Base-by-base conservation (phyloP, 1,139 yeast species). In the Geotrichum klebahnii region DNA sequence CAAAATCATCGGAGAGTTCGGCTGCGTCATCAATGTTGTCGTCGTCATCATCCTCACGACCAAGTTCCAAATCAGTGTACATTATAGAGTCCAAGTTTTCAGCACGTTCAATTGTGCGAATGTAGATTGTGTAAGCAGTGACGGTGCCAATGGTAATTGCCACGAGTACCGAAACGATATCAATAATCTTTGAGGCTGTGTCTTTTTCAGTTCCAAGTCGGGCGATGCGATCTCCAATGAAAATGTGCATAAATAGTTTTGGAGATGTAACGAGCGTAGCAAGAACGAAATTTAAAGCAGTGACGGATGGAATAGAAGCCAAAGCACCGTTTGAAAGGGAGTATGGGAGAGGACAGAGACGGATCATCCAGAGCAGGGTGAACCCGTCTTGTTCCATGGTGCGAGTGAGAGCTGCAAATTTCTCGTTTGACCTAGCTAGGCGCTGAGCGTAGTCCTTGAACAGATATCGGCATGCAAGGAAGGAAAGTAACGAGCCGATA, bases 311-410 rank as follows among this genome's bases (percentile, higher is more conserved):
- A 20, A 90, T 77, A 2, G 92, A 84, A 3, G 95, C 92, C 57
- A 92, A 73, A 0, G 95, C 97, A 2, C 97, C 97, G 62, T 92
- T 92, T 0, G 95, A 84, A 38, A 90, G 71, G 2, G 96, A 87
- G 63, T 90, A 92, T 0, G 98, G 97, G 59, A 90, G 76, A 0
- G 98, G 98, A 59, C 97, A 88, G 52, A 90, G 68, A 51, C 97
- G 73, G 40, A 92, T 77, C 64, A 90, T 73, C 49, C 82, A 77
- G 50, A 92, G 68, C 38, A 92, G 68, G 55, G 81, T 65, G 53
- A 89, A 75, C 52, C 87, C 82, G 55, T 82, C 84, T 45, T 77
- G 73, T 50, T 81, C 81, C 55, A 92, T 67, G 5, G 89, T 84
- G 53, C 82, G 81, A 0, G 89, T 77, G 58, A 92, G 78, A 0